phyloP scores from a whole-genome alignment of 345 rosid genomes.

The Bruguiera gymnorhiza region DNA sequence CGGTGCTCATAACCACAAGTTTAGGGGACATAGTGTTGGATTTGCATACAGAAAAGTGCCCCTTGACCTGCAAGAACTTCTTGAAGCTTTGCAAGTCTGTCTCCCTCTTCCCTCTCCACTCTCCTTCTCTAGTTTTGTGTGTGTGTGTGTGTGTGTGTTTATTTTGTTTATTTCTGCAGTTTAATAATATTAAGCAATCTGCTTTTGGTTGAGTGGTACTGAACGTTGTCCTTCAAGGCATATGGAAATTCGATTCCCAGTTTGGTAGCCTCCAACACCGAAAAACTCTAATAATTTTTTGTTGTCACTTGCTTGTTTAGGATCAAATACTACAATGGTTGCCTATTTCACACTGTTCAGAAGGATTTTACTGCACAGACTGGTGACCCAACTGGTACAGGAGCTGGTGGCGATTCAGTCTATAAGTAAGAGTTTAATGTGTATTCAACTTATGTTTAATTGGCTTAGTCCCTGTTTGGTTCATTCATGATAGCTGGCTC shows the following conservation, averaged over 20 bases:
- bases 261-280: too few relatives aligned
- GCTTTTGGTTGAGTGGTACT: too few relatives aligned
- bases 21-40: conserved; percentile 82
- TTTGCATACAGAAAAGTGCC: conserved; percentile 59
- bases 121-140: neutral
- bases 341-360: conserved; percentile 81
- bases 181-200: too few relatives aligned
- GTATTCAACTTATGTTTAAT: neutral
- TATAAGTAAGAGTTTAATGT: conserved; percentile 55
- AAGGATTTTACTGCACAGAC: conserved; percentile 83
- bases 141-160: neutral
- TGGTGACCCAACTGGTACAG: conserved; percentile 85
- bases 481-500: too few relatives aligned
- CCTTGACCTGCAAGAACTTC: conserved; percentile 83
- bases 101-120: neutral
- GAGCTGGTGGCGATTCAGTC: conserved; percentile 78
- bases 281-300: neutral
- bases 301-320: conserved; percentile 33
- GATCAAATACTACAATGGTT: conserved; percentile 86
- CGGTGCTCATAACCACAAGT: conserved; percentile 77
- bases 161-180: neutral
- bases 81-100: conserved; percentile 90
- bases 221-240: too few relatives aligned
- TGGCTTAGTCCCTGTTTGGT: neutral
- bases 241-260: too few relatives aligned